Conservation (phyloP, 106 monocot species). For the Gastrodia elata region DNA sequence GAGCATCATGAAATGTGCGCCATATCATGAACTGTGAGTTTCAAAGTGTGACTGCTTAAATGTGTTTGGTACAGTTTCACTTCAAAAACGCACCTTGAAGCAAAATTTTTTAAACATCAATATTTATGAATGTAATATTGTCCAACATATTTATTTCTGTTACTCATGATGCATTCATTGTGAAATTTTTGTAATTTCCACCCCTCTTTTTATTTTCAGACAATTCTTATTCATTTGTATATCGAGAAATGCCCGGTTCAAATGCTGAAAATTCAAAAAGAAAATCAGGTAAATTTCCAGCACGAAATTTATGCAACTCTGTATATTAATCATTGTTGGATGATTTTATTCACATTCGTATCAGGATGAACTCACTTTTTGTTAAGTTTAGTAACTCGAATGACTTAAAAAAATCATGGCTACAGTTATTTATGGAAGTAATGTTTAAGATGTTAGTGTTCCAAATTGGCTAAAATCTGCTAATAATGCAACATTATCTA, state of each 20-base stretch:
- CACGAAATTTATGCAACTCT: neutral
- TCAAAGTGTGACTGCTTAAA: too few species aligned
- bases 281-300: conserved; percentile 48
- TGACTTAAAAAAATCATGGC: neutral
- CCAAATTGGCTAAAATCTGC: too few species aligned
- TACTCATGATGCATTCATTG: neutral
- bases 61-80: too few species aligned
- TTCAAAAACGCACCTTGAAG: too few species aligned
- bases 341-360: neutral
- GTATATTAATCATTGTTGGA: neutral
- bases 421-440: too few species aligned
- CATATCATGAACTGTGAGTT: too few species aligned
- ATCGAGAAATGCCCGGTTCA: conserved; percentile 57
- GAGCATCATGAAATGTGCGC: too few species aligned
- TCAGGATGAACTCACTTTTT: neutral
- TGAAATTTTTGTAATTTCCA: neutral
- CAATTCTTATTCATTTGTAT: conserved; percentile 84
- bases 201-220: conserved; percentile 25
- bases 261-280: conserved; percentile 45
- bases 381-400: neutral
- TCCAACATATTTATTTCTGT: neutral
- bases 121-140: neutral
- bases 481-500: too few species aligned
- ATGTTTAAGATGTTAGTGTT: too few species aligned
- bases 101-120: neutral